A percentile compares a stretch with the other conserved stretches of the same genome.
Conservation (phyloP, 257 asterid genomes). For the Orobanche coerulescens region DNA sequence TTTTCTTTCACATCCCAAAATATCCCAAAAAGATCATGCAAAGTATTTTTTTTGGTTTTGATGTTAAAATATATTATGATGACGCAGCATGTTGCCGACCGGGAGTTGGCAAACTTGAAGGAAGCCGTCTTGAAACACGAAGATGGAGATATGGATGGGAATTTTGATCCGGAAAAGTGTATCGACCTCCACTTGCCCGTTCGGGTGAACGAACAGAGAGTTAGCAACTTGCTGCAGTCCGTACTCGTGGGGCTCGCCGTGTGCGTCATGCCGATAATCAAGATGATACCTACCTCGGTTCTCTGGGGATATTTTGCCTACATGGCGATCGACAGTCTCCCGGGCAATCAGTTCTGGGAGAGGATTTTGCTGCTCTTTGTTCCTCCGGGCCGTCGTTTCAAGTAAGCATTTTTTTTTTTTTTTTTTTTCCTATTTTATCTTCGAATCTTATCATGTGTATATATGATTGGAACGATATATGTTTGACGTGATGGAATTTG, state of each 20-base stretch:
- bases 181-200: slow-evolving; percentile 89
- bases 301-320: slow-evolving; percentile 98
- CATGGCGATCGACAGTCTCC: slow-evolving; percentile 97
- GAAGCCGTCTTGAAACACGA: slow-evolving; percentile 71
- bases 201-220: slow-evolving; percentile 88
- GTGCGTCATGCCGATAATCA: slow-evolving; percentile 65
- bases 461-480: too few relatives aligned
- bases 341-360: slow-evolving; percentile 95
- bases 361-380: slow-evolving; percentile 64
- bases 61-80: not conserved
- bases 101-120: slow-evolving; percentile 65
- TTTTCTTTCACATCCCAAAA: not conserved
- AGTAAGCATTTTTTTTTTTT: too few relatives aligned
- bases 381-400: slow-evolving; percentile 83
- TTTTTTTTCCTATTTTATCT: too few relatives aligned
- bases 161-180: slow-evolving; percentile 63
- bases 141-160: slow-evolving; percentile 29
- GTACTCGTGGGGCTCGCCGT: slow-evolving; percentile 63
- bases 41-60: not conserved
- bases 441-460: too few relatives aligned
- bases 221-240: slow-evolving; percentile 86
- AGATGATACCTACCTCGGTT: slow-evolving; percentile 83
- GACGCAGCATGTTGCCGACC: slow-evolving; percentile 49
- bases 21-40: not conserved
- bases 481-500: too few relatives aligned